Evolutionary conservation across 2,329 filamentous ascomycete genomes (phyloP), one percentile per base, ranked within the genome.

Genomic region (Shiraia sp.): DNA sequence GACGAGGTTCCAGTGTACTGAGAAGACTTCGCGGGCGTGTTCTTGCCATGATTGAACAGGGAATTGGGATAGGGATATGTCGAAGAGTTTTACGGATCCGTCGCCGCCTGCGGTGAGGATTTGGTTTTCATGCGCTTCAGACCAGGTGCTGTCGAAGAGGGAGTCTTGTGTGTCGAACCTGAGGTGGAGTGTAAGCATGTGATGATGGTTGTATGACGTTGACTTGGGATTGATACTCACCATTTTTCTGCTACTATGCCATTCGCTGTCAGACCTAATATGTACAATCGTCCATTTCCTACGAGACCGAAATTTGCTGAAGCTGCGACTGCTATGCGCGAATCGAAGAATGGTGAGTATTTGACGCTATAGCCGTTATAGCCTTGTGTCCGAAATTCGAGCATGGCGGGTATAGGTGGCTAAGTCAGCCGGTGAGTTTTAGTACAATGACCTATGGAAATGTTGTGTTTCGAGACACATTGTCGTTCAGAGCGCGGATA

Each of bases 261-360:
- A 46, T 88, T 82, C 0, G 89, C 79, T 3, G 90, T 95, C 51
- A 99, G 74, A 22, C 86, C 87, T 17, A 97, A 78, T 43, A 92
- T 84, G 65, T 88, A 97, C 1, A 97, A 74, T 30, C 91, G 83
- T 9, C 93, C 93, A 75, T 99, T 99, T 33, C 93, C 93, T 25
- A 99, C 92, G 27, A 99, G 87, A 27, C 93, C 93, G 73, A 93
- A 99, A 76, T 99, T 97, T 51, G 92, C 84, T n/a, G 90, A 87
- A 1, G 88, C 81, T 22, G 89, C 88, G 59, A 96, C 90, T 42
- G 92, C 92, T 52, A 99, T 83, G 51, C 91, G 85, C 54, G 88
- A 93, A 75, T 97, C 93, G 75, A 95, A 95, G 76, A 96, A 99
- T 6, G 93, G 93, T 41, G 92, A 97, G 78, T 97, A 99, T 74